Base-by-base conservation (phyloP, 345 rosid genomes). In the Triadica sebifera region DNA sequence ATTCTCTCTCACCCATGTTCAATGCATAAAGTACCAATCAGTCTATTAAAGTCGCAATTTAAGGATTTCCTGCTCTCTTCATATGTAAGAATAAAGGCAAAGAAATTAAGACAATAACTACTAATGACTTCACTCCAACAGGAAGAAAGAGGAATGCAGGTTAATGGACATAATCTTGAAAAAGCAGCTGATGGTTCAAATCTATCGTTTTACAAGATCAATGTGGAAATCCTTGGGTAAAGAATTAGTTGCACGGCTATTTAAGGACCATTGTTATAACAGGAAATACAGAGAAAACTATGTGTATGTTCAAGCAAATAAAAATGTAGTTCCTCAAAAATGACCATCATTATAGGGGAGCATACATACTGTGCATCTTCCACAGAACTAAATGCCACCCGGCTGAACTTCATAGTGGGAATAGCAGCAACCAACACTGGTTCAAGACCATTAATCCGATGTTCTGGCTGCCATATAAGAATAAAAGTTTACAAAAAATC, bases 301-400 rank as follows among this genome's bases (percentile, higher is more conserved):
- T 11, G 5, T 38, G 12, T 17, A 34, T 51, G 39, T 15, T 19
- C 17, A 45, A 39, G 43, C 16, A 16, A 15, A 71, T 2, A 11
- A 12, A 29, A 61, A 56, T 20, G 41, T n/a, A 38, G 25, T 49
- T 41, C 37, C 29, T 41, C 46, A 45, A 69, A 17, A 70, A 4
- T 13, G 6, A 7, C 16, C 7, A 57, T 50, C 17, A 25, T 25
- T 59, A 46, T 8, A 6, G 20, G 51, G 16, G 50, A 47, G 24
- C 25, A 49, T 37, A 85, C 92, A 84, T 81, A 90, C 93, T 82
- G 88, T 73, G 91, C 86, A 80, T 87, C 91, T 75, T 87, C 87
- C 16, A 70, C 61, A 2, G 89, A 84, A 67, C 77, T 79, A 77
- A 82, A 86, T 6, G 88, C 81, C 74, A 85, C 87, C 20, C 12